Percentiles rank a stretch among this genome's conserved stretches.
These are phyloP conservation scores for Acorus gramineus DNA, from an alignment of 106 monocot genomes.

Conservation along the genomic window DNA sequence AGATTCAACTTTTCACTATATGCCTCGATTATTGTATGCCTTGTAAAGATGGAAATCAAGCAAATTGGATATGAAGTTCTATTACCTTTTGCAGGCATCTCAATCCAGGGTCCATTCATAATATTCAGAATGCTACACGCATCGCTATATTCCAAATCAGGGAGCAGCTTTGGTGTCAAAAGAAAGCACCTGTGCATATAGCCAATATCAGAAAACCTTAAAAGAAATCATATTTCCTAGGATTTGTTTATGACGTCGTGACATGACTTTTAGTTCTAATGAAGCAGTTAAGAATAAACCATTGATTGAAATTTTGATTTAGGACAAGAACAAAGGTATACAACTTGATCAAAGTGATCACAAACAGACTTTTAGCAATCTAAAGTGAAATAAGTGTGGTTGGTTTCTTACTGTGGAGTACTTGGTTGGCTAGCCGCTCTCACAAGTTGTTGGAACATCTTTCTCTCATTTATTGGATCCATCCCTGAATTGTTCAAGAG, in stretches of 20 bases:
- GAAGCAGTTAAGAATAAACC: not conserved
- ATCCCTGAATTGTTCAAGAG: conserved; percentile 40
- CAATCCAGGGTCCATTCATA: conserved; percentile 99
- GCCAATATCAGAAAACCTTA: too few species aligned
- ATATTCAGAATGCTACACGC: conserved; percentile 94
- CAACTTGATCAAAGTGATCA: too few species aligned
- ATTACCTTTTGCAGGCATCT: conserved; percentile 74
- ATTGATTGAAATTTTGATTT: not conserved
- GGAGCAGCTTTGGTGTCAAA: conserved; percentile 86
- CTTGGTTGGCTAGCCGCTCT: conserved; percentile 83
- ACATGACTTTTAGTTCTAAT: too few species aligned
- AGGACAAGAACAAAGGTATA: too few species aligned
- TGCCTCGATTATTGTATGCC: too few species aligned
- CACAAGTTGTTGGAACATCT: conserved; percentile 99
- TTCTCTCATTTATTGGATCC: conserved; percentile 97
- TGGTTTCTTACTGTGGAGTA: conserved; percentile 74
- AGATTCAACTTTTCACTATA: too few species aligned
- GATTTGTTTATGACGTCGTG: too few species aligned
- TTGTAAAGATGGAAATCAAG: too few species aligned
- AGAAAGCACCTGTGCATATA: conserved; percentile 64
- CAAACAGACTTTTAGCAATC: too few species aligned
- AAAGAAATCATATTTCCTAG: too few species aligned
- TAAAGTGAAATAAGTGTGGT: not conserved
- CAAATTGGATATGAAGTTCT: too few species aligned
- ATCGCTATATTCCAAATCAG: conserved; percentile 89